Evolutionary conservation across 129 eudicot species (phyloP).

Genomic region (Chrysanthemum lavandulifolium): DNA sequence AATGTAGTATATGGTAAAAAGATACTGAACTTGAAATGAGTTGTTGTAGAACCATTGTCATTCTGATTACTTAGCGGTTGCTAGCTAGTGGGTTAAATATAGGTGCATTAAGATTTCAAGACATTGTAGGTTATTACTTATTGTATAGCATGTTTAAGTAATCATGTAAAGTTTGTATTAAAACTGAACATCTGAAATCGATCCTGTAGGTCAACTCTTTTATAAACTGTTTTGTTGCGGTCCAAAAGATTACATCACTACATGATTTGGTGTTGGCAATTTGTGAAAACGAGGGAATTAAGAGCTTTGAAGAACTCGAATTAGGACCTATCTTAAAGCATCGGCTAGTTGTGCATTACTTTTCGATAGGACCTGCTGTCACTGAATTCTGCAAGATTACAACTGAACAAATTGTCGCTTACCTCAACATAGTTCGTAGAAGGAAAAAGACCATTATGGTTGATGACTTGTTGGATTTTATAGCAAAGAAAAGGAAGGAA

Average conservation of each 20-base stretch:
- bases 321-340: conserved; percentile 81
- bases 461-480: conserved; percentile 60
- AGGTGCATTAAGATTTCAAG: no score
- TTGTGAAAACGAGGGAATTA: conserved; percentile 67
- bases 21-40: no score
- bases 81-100: no score
- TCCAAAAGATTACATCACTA: conserved; percentile 62
- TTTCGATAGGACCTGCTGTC: conserved; percentile 50
- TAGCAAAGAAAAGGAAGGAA: conserved; percentile 47
- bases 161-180: no score
- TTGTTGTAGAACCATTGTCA: no score
- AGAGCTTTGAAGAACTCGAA: conserved; percentile 76
- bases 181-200: background rate
- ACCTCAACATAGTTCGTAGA: conserved; percentile 38
- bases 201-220: conserved; percentile 68
- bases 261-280: conserved; percentile 69
- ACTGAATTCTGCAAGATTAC: conserved; percentile 59
- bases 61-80: no score
- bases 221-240: conserved; percentile 80
- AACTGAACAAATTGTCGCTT: conserved; percentile 52
- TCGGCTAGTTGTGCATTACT: conserved; percentile 77
- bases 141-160: no score
- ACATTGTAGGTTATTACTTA: no score
- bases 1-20: no score
- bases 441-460: conserved; percentile 33